phyloP scores from a whole-genome alignment of 1,284 basidiomycete genomes.

The Agroathelia rolfsii region DNA sequence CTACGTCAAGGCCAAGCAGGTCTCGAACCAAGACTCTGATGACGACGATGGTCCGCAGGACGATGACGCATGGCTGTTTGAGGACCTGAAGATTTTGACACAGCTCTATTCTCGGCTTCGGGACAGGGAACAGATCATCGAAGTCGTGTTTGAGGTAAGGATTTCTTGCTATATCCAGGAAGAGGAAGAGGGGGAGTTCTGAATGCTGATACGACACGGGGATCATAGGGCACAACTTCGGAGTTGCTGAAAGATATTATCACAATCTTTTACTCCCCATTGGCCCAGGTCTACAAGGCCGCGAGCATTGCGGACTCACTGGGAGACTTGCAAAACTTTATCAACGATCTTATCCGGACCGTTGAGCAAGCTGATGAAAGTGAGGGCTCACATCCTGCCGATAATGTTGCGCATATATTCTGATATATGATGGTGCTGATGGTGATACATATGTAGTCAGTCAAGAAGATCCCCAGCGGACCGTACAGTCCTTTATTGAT shows the following conservation, averaged over 20 bases:
- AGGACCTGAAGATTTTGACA: constrained; percentile 76
- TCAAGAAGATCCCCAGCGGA: constrained; percentile 75
- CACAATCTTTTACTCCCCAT: constrained; percentile 95
- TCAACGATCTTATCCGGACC: constrained; percentile 92
- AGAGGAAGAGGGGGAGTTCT: no score
- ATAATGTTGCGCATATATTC: constrained; percentile 3
- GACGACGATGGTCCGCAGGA: constrained; percentile 87
- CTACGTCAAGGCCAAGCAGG: constrained; percentile 57
- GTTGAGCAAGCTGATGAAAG: constrained; percentile 88
- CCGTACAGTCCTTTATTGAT: constrained; percentile 91
- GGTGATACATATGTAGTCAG: constrained; percentile 39
- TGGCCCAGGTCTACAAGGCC: constrained; percentile 97
- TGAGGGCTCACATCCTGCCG: constrained; percentile 31
- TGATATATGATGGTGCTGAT: constrained; percentile 3
- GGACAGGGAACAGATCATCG: constrained; percentile 90
- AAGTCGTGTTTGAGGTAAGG: constrained; percentile 86
- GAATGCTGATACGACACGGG: constrained; percentile 1
- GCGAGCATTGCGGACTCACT: constrained; percentile 95
- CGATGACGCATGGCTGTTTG: constrained; percentile 92
- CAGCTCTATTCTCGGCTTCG: constrained; percentile 71
- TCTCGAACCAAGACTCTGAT: constrained; percentile 70
- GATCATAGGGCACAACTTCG: constrained; percentile 76
- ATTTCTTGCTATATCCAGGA: constrained; percentile 1
- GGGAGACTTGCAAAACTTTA: constrained; percentile 86
- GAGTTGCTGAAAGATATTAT: constrained; percentile 97